Evolutionary conservation across 2,329 filamentous ascomycete species (phyloP).

Genomic region (Penicillium sp.): DNA sequence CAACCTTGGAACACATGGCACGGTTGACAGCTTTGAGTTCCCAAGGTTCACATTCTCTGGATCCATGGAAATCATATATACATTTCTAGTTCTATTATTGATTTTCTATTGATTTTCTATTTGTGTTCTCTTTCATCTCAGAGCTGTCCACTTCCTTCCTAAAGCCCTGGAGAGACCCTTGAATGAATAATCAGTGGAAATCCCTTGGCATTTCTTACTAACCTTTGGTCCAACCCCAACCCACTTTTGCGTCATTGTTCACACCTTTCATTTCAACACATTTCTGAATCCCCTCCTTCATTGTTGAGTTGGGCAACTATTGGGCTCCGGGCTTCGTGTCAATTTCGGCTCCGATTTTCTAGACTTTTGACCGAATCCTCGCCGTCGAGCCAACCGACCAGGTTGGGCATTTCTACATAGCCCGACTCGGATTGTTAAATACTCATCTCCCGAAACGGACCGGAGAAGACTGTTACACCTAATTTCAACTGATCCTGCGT

Average conservation of each 20-base stretch:
- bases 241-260: conserved; percentile 13
- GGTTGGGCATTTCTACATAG: conserved; percentile 8
- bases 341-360: background rate
- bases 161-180: background rate
- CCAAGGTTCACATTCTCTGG: background rate
- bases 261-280: background rate
- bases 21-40: background rate
- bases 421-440: background rate
- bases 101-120: no score
- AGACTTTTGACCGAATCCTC: background rate
- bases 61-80: conserved; percentile 4
- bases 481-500: background rate
- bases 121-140: background rate
- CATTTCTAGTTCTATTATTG: background rate
- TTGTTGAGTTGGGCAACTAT: conserved; percentile 11
- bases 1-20: background rate
- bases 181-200: background rate
- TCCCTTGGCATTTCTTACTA: conserved; percentile 1
- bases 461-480: background rate
- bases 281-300: conserved; percentile 3
- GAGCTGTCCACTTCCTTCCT: no score
- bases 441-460: background rate
- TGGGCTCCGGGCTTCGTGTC: conserved; percentile 4
- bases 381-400: background rate
- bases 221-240: conserved; percentile 7